Percentiles rank a stretch among this genome's conserved stretches.
phyloP scores from a whole-genome alignment of 2,329 filamentous ascomycete species.

The Neonectria punicea region DNA sequence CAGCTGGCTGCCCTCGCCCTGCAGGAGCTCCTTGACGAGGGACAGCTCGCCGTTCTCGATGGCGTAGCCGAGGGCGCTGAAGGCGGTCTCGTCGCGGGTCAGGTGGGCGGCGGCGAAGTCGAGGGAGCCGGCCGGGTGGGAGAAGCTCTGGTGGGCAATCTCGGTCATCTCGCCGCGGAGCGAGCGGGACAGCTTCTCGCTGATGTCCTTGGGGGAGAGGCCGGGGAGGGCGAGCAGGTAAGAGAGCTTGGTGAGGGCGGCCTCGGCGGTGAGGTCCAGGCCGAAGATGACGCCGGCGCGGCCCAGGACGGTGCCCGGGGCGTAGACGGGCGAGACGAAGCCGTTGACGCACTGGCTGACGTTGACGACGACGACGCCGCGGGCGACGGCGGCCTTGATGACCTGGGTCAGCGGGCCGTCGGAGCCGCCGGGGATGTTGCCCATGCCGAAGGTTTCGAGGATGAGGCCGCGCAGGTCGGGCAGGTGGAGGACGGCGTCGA shows the following conservation, averaged over 20 bases:
- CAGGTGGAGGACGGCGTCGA: slow-evolving; percentile 82
- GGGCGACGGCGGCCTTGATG: slow-evolving; percentile 78
- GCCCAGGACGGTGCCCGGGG: slow-evolving; percentile 80
- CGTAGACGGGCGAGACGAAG: slow-evolving; percentile 82
- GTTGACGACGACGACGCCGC: slow-evolving; percentile 88
- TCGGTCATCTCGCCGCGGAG: slow-evolving; percentile 89
- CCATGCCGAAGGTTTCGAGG: slow-evolving; percentile 92
- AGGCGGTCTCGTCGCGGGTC: slow-evolving; percentile 68
- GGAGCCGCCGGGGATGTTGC: slow-evolving; percentile 85
- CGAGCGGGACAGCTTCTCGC: slow-evolving; percentile 76
- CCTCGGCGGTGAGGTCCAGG: slow-evolving; percentile 89
- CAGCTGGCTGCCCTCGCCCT: slow-evolving; percentile 71
- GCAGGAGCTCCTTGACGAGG: slow-evolving; percentile 74
- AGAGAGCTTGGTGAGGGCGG: slow-evolving; percentile 88
- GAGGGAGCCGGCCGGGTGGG: slow-evolving; percentile 72
- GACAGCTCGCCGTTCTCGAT: slow-evolving; percentile 77
- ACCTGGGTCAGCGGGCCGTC: slow-evolving; percentile 84
- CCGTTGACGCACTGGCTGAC: slow-evolving; percentile 88
- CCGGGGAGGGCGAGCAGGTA: slow-evolving; percentile 79
- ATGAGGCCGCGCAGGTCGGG: slow-evolving; percentile 84
- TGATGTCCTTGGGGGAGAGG: slow-evolving; percentile 73
- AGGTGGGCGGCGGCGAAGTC: slow-evolving; percentile 56
- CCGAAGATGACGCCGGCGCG: slow-evolving; percentile 89
- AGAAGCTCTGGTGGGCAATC: slow-evolving; percentile 76
- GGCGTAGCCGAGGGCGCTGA: slow-evolving; percentile 83